Conservation (phyloP, 805 yeast genomes). For the Barnettozyma populi region DNA sequence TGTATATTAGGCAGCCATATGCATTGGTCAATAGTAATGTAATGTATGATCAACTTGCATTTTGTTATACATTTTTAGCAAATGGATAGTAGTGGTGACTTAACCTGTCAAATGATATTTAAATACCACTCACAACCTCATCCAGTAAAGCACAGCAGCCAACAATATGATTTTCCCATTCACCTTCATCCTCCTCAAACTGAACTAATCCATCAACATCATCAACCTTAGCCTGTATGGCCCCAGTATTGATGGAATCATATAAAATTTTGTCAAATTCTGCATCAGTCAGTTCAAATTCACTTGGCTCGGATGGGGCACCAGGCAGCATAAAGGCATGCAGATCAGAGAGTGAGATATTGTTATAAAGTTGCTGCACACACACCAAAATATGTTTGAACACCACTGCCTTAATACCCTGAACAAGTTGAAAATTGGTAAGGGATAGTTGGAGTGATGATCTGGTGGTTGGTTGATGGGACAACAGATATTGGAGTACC, state of each 20-base stretch:
- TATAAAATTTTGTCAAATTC: constrained; percentile 6
- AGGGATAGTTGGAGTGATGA: neutral
- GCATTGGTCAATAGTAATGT: neutral
- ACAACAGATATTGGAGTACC: neutral
- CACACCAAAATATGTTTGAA: constrained; percentile 5
- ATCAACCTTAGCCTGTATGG: constrained; percentile 20
- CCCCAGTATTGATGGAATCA: constrained; percentile 6
- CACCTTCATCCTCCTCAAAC: constrained; percentile 4
- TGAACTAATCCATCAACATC: constrained; percentile 19
- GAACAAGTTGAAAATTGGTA: neutral
- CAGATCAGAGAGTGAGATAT: constrained; percentile 2
- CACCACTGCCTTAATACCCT: neutral
- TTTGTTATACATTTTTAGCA: neutral
- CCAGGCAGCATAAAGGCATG: constrained; percentile 3
- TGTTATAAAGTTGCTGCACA: constrained; percentile 5
- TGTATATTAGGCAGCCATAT: neutral
- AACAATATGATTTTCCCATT: constrained; percentile 23
- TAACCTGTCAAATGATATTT: neutral
- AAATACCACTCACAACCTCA: constrained; percentile 11
- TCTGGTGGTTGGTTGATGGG: neutral
- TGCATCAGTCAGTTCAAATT: constrained; percentile 1
- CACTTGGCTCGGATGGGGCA: neutral
- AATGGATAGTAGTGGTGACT: neutral
- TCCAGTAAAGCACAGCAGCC: constrained; percentile 19
- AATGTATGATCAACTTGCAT: neutral